Percentiles rank a stretch among this genome's conserved stretches.
phyloP scores from a whole-genome alignment of 768 basidiomycete species.

The Pulveroboletus sp. region DNA sequence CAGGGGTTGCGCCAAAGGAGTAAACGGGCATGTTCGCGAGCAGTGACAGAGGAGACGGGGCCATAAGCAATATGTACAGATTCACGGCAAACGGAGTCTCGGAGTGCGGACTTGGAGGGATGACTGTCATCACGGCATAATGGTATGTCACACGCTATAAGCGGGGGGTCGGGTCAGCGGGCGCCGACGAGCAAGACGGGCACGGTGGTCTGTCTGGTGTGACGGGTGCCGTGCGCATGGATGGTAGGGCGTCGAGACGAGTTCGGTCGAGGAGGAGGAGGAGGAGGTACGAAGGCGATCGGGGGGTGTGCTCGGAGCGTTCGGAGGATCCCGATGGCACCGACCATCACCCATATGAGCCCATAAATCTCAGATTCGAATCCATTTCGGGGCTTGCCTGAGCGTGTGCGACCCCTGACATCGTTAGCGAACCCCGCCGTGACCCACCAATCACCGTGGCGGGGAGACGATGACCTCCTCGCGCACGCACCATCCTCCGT shows the following conservation, averaged over 20 bases:
- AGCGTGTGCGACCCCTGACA: conserved; percentile 20
- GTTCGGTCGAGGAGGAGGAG: conserved; percentile 10
- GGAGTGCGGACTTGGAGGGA: conserved; percentile 21
- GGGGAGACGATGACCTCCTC: no score
- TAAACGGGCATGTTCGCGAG: conserved; percentile 30
- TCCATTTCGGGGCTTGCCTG: conserved; percentile 9
- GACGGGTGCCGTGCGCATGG: background rate
- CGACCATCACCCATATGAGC: conserved; percentile 4
- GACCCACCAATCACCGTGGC: background rate
- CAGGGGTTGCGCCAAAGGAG: conserved; percentile 30
- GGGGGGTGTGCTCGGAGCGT: conserved; percentile 12
- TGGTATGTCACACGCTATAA: conserved; percentile 23
- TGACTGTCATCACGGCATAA: conserved; percentile 27
- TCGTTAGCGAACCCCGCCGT: conserved; percentile 10
- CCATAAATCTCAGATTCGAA: conserved; percentile 30
- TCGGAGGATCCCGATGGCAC: conserved; percentile 23
- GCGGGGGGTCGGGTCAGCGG: no score
- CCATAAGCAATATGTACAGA: conserved; percentile 22
- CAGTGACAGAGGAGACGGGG: conserved; percentile 10
- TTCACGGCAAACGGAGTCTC: conserved; percentile 27
- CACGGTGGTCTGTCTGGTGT: no score
- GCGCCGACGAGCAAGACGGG: no score
- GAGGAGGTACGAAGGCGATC: conserved; percentile 19
- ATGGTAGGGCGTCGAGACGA: conserved; percentile 9
- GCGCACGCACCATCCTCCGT: no score